Evolutionary conservation across 495 filamentous ascomycete genomes (phyloP).

Genomic region (Apodospora peruviana): DNA sequence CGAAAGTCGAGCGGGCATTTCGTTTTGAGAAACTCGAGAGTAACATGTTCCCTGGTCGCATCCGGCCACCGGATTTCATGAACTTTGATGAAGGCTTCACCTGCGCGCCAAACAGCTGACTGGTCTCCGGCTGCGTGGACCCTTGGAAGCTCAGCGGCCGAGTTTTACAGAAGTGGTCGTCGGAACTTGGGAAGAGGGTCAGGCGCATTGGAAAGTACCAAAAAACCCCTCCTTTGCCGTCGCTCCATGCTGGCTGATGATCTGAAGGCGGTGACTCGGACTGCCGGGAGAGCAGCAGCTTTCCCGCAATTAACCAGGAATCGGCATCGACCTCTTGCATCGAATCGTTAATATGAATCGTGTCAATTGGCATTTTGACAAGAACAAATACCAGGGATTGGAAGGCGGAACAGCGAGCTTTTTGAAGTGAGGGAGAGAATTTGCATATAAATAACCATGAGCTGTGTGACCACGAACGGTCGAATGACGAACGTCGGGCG

Average conservation of each 20-base stretch:
- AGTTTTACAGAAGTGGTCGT: not conserved
- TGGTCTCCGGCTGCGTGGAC: conserved; percentile 6
- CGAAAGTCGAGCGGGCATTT: conserved; percentile 4
- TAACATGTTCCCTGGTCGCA: conserved; percentile 8
- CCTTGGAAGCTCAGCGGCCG: not conserved
- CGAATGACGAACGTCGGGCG: no score
- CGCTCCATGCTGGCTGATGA: conserved; percentile 9
- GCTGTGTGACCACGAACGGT: no score
- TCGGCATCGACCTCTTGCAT: conserved; percentile 1
- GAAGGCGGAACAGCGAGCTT: no score
- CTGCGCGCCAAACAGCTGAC: conserved; percentile 11
- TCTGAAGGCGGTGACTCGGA: not conserved
- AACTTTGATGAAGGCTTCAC: conserved; percentile 12
- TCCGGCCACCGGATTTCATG: not conserved
- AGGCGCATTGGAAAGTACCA: conserved; percentile 7
- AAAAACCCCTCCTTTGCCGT: conserved; percentile 8
- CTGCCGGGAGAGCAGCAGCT: conserved; percentile 5
- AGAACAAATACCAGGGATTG: no score
- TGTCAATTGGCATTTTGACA: no score
- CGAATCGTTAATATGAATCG: conserved; percentile 7
- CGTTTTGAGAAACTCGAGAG: conserved; percentile 6
- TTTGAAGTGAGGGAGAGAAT: no score
- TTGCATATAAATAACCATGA: no score
- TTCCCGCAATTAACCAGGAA: conserved; percentile 10
- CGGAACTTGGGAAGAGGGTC: not conserved